Percentiles rank a stretch among this genome's conserved stretches.
Conservation (phyloP, 495 filamentous ascomycete genomes). For the Aspergillus funiculosus region DNA sequence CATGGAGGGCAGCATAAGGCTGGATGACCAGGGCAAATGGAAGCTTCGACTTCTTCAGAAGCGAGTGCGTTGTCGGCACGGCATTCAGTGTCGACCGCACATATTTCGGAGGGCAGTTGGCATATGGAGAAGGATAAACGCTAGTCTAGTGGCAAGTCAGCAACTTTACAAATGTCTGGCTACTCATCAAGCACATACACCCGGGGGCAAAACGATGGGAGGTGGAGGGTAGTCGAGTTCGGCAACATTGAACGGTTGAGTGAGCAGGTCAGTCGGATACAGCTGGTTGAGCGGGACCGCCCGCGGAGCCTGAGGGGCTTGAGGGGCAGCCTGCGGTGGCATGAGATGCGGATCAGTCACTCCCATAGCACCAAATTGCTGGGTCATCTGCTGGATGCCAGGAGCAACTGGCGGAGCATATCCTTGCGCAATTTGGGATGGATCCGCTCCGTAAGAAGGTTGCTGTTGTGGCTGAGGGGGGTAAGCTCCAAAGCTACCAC, state of each 20-base stretch:
- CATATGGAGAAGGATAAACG: conserved; percentile 83
- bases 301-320: conserved; percentile 47
- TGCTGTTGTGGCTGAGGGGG: conserved; percentile 49
- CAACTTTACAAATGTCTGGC: conserved; percentile 2
- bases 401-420: conserved; percentile 53
- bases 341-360: conserved; percentile 54
- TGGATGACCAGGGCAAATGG: conserved; percentile 96
- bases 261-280: conserved; percentile 83
- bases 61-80: conserved; percentile 80
- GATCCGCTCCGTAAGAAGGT: conserved; percentile 48
- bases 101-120: conserved; percentile 92
- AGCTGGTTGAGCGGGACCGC: conserved; percentile 73
- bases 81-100: conserved; percentile 92
- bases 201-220: conserved; percentile 82
- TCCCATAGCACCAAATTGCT: conserved; percentile 78
- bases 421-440: conserved; percentile 46
- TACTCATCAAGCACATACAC: conserved; percentile 54
- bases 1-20: conserved; percentile 88
- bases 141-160: conserved; percentile 59
- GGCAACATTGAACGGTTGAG: conserved; percentile 86
- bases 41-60: conserved; percentile 93
- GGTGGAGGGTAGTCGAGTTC: conserved; percentile 91
- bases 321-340: conserved; percentile 49
- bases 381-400: conserved; percentile 68
- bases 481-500: conserved; percentile 54